Evolutionary conservation across 371 early-diverging fungal genomes (phyloP).

Genomic region (Apophysomyces sp.): DNA sequence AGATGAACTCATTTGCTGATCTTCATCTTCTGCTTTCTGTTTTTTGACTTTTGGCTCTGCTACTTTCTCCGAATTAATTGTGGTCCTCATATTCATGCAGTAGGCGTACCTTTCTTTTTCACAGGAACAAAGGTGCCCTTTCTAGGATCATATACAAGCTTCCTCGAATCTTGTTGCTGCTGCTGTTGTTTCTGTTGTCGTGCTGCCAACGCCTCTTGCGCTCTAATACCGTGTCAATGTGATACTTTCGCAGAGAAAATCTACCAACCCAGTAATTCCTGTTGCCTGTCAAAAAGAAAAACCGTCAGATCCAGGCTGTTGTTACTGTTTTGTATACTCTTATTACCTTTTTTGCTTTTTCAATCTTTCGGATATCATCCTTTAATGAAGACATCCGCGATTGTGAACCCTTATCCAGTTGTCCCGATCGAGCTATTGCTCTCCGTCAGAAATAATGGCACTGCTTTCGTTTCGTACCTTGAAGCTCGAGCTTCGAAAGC

Average conservation of each 20-base stretch:
- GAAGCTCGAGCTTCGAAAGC: constrained; percentile 45
- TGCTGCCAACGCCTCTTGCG: constrained; percentile 38
- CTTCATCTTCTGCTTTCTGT: constrained; percentile 6
- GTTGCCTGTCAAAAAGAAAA: neutral
- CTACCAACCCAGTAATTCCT: constrained; percentile 10
- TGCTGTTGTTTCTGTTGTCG: constrained; percentile 36
- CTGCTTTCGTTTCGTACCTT: constrained; percentile 25
- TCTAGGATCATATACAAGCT: constrained; percentile 47
- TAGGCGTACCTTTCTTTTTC: constrained; percentile 31
- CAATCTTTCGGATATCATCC: constrained; percentile 44
- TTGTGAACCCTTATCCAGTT: constrained; percentile 51
- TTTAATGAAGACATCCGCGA: constrained; percentile 43
- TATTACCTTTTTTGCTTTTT: constrained; percentile 53
- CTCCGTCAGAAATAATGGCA: neutral
- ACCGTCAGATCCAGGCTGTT: no score
- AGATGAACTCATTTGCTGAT: neutral
- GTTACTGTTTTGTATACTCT: no score
- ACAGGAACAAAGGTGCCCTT: constrained; percentile 43
- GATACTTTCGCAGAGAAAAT: neutral
- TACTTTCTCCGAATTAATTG: neutral
- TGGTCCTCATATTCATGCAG: neutral
- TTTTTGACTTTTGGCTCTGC: neutral
- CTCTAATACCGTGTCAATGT: constrained; percentile 13
- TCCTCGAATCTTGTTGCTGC: constrained; percentile 34
- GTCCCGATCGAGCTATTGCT: constrained; percentile 28